Percentiles rank a stretch among this genome's conserved stretches.
Evolutionary conservation across 2,329 filamentous ascomycete species (phyloP).

Genomic region (Dactylella cylindrospora): DNA sequence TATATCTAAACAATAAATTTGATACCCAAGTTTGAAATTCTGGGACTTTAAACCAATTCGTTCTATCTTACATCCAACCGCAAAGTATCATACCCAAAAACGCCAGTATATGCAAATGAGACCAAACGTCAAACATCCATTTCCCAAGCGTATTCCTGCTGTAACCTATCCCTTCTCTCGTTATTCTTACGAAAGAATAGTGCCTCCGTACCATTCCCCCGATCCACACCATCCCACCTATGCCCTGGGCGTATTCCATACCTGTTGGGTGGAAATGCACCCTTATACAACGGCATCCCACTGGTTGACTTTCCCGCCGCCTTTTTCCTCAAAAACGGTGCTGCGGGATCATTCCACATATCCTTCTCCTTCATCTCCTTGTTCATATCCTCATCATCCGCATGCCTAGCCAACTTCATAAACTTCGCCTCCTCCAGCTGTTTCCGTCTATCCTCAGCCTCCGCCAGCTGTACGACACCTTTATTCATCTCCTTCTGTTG

Average conservation of each 20-base stretch:
- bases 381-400: constrained; percentile 87
- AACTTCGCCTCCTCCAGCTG: constrained; percentile 76
- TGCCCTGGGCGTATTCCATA: constrained; percentile 92
- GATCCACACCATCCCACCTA: constrained; percentile 95
- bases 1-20: too few relatives aligned
- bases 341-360: constrained; percentile 94
- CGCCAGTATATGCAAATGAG: constrained; percentile 6
- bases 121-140: constrained; percentile 73
- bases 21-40: too few relatives aligned
- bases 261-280: constrained; percentile 80
- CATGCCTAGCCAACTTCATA: constrained; percentile 74
- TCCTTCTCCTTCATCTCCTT: constrained; percentile 72
- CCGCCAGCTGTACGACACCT: constrained; percentile 79
- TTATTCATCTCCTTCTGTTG: constrained; percentile 70
- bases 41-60: too few relatives aligned
- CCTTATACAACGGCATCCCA: constrained; percentile 71
- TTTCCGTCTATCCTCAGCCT: constrained; percentile 66
- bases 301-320: constrained; percentile 53
- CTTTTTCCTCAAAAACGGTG: constrained; percentile 68
- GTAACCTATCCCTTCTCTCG: constrained; percentile 70
- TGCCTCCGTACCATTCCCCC: constrained; percentile 88
- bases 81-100: constrained; percentile 1
- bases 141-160: constrained; percentile 89
- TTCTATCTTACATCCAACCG: too few relatives aligned
- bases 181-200: constrained; percentile 91